Percentiles rank a stretch among this genome's conserved stretches.
These are phyloP conservation scores for Capsicum chinense DNA, from an alignment of 257 asterid genomes.

Conservation along the genomic window DNA sequence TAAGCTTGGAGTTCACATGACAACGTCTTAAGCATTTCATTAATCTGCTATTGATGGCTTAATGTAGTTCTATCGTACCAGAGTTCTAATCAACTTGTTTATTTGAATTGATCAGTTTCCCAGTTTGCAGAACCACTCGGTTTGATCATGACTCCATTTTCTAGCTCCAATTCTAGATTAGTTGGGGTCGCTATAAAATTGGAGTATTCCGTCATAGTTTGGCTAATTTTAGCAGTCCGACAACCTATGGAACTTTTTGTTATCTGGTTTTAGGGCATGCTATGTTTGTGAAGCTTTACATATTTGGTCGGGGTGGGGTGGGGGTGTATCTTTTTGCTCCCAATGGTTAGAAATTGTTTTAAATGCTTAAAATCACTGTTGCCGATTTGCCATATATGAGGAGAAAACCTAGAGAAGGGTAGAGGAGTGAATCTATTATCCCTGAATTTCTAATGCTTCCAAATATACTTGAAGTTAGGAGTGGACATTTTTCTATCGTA, in stretches of 20 bases:
- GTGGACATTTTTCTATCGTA: background rate
- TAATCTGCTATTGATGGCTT: background rate
- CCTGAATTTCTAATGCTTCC: background rate
- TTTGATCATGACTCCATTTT: conserved; percentile 12
- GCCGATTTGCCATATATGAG: background rate
- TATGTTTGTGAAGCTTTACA: conserved; percentile 16
- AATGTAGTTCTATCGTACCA: background rate
- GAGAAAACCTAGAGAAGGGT: background rate
- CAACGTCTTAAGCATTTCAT: background rate
- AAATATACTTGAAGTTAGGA: background rate
- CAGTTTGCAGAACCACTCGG: background rate
- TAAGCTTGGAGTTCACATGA: conserved; percentile 35
- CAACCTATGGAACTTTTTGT: background rate
- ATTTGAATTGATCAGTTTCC: background rate
- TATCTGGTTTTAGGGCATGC: background rate
- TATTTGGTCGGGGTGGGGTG: background rate
- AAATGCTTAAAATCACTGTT: background rate
- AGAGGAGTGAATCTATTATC: background rate
- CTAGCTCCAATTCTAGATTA: background rate
- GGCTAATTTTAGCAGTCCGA: background rate
- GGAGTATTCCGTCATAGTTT: background rate
- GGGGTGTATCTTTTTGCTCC: background rate
- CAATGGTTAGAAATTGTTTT: background rate
- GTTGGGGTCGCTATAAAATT: conserved; percentile 9
- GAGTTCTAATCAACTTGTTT: background rate